These are phyloP conservation scores for Fraxinus nigra DNA, from an alignment of 305 asterid genomes.

Conservation along the genomic window DNA sequence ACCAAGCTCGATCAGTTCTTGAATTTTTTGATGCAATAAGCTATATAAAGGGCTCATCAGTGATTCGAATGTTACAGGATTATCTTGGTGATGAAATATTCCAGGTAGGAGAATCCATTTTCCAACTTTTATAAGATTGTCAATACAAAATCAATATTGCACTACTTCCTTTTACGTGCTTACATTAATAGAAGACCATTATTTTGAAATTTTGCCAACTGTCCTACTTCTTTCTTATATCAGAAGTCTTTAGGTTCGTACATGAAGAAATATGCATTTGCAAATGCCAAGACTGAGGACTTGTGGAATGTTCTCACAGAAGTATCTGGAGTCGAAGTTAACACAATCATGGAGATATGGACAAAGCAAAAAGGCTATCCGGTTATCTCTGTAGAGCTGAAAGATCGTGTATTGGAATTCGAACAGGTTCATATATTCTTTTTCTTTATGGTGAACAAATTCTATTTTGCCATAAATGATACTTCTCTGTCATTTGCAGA, in stretches of 20 bases:
- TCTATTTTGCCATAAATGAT: neutral
- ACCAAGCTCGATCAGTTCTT: conserved; percentile 31
- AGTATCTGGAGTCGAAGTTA: conserved; percentile 33
- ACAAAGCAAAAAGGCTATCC: conserved; percentile 45
- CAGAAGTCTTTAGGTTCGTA: conserved; percentile 38
- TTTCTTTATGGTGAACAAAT: neutral
- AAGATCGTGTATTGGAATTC: conserved; percentile 27
- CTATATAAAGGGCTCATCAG: conserved; percentile 34
- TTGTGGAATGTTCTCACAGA: conserved; percentile 42
- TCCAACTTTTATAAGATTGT: neutral
- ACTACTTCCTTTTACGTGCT: neutral
- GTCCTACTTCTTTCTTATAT: conserved; percentile 5
- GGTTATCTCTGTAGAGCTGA: conserved; percentile 30
- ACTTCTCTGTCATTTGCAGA: conserved; percentile 17
- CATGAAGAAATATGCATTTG: conserved; percentile 34
- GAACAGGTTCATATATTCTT: conserved; percentile 30
- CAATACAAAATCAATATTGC: neutral
- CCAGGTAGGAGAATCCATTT: conserved; percentile 22
- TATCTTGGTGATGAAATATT: conserved; percentile 39
- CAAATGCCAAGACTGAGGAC: conserved; percentile 44
- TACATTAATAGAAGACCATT: neutral
- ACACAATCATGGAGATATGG: conserved; percentile 36
- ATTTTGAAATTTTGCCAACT: neutral
- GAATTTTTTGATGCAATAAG: conserved; percentile 40
- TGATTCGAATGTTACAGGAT: conserved; percentile 34